Evolutionary conservation across 495 filamentous ascomycete species (phyloP).

Genomic region (Aspergillus taichungensis): DNA sequence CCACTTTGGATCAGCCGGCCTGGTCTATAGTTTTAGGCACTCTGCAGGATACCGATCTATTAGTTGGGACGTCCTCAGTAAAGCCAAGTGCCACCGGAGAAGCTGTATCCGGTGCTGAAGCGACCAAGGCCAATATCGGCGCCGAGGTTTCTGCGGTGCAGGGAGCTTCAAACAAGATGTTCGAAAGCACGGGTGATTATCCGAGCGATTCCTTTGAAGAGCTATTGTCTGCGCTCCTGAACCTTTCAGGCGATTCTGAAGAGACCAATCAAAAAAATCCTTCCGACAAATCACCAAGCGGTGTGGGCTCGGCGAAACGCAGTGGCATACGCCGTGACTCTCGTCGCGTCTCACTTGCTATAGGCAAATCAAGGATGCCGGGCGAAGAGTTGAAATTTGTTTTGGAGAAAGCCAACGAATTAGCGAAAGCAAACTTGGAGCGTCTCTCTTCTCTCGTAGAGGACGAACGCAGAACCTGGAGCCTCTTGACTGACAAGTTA

Average conservation of each 20-base stretch:
- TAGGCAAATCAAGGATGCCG: slow-evolving; percentile 36
- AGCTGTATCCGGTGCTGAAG: slow-evolving; percentile 29
- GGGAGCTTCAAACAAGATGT: slow-evolving; percentile 73
- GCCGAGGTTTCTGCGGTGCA: slow-evolving; percentile 82
- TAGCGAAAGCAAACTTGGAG: slow-evolving; percentile 69
- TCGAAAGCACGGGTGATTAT: slow-evolving; percentile 85
- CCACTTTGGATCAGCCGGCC: slow-evolving; percentile 64
- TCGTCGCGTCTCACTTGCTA: slow-evolving; percentile 45
- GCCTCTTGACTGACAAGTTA: slow-evolving; percentile 57
- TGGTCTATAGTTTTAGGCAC: slow-evolving; percentile 91
- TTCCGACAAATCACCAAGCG: slow-evolving; percentile 13
- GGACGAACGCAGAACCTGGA: slow-evolving; percentile 63
- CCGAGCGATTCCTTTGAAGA: slow-evolving; percentile 73
- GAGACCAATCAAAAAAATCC: slow-evolving; percentile 20
- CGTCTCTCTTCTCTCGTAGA: slow-evolving; percentile 56
- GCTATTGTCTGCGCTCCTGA: slow-evolving; percentile 64
- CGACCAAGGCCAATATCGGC: slow-evolving; percentile 51
- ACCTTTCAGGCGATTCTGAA: slow-evolving; percentile 43
- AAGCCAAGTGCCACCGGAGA: slow-evolving; percentile 26
- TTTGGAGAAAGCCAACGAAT: slow-evolving; percentile 68
- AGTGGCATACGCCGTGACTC: slow-evolving; percentile 46
- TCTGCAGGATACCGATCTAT: slow-evolving; percentile 79
- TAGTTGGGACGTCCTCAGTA: slow-evolving; percentile 54
- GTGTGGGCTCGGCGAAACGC: slow-evolving; percentile 18
- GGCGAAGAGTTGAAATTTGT: slow-evolving; percentile 55